phyloP scores from a whole-genome alignment of 495 filamentous ascomycete genomes.

The Penicillium egyptiacum region DNA sequence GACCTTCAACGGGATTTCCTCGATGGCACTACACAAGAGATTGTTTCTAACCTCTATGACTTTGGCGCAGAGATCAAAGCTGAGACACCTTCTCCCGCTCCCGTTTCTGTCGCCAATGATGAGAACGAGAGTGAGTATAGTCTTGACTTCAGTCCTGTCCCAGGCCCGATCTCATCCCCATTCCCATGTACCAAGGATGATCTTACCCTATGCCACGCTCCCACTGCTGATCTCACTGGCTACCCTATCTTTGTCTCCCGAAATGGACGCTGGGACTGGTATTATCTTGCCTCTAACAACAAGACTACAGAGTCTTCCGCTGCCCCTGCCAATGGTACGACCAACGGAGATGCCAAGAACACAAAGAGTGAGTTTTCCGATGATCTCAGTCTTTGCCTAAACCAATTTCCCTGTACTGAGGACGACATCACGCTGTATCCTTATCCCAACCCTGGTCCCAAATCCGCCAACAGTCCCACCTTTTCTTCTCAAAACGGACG shows the following conservation, averaged over 20 bases:
- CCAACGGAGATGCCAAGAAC: background rate
- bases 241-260: constrained; percentile 3
- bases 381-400: too few relatives aligned
- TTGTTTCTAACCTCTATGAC: background rate
- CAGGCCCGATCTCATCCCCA: background rate
- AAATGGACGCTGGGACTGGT: constrained; percentile 2
- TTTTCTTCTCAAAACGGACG: background rate
- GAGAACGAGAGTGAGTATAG: constrained; percentile 1
- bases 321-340: background rate
- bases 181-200: background rate
- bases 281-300: background rate
- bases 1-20: background rate
- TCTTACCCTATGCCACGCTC: background rate
- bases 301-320: background rate
- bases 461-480: background rate
- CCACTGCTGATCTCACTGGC: background rate
- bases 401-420: background rate
- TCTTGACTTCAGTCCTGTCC: background rate
- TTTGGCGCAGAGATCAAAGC: background rate
- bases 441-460: background rate
- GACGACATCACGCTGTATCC: background rate
- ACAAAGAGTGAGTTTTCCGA: background rate
- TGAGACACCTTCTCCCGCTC: background rate
- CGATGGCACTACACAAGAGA: background rate
- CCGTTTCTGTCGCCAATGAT: background rate